Conservation (phyloP, 1,139 yeast species). For the Kluyveromyces sp. region DNA sequence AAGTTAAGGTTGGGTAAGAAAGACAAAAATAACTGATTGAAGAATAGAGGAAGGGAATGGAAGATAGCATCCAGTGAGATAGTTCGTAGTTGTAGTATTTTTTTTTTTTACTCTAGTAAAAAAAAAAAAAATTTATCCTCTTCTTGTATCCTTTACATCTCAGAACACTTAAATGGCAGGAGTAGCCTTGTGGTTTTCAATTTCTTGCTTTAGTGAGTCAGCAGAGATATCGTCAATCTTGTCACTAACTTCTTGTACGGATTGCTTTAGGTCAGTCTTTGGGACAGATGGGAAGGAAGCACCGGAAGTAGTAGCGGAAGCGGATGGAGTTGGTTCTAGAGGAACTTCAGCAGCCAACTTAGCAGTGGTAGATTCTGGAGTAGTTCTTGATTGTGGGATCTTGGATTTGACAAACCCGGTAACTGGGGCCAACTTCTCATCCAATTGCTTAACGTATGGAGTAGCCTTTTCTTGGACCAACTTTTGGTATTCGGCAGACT, state of each 20-base stretch:
- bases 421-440: constrained; percentile 58
- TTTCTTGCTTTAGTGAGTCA: constrained; percentile 27
- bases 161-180: constrained; percentile 2
- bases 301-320: constrained; percentile 23
- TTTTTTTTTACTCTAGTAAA: too few species aligned
- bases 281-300: constrained; percentile 44
- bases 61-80: too few species aligned
- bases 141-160: too few species aligned
- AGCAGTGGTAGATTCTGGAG: constrained; percentile 35
- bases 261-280: constrained; percentile 16
- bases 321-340: constrained; percentile 7
- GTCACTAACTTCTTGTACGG: constrained; percentile 5
- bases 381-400: constrained; percentile 53
- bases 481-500: constrained; percentile 44
- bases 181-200: constrained; percentile 23
- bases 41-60: too few species aligned
- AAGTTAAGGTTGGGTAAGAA: too few species aligned
- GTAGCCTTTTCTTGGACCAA: constrained; percentile 49
- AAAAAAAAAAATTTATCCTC: too few species aligned
- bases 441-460: constrained; percentile 36
- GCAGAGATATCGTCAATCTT: constrained; percentile 13
- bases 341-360: constrained; percentile 24
- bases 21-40: too few species aligned
- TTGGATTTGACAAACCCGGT: constrained; percentile 48
- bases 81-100: too few species aligned